Conservation (phyloP, 2,329 filamentous ascomycete genomes). For the Chaetomium strumarium region DNA sequence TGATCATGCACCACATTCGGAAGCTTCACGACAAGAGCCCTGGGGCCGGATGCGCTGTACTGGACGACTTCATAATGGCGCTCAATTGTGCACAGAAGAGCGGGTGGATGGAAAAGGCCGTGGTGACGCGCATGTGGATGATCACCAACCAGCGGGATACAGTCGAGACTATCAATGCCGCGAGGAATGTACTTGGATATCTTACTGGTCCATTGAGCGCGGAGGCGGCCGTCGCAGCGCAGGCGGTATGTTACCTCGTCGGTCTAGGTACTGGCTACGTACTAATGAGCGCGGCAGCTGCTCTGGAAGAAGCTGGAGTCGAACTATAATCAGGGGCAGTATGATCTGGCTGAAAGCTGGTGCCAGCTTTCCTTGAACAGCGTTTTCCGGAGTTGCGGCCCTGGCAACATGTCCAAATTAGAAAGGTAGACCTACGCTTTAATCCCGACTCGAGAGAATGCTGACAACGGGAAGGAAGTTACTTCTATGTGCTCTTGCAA, state of each 20-base stretch:
- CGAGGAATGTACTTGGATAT: slow-evolving; percentile 36
- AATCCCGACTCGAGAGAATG: not conserved
- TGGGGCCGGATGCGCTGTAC: slow-evolving; percentile 40
- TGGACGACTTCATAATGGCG: slow-evolving; percentile 59
- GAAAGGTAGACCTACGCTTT: slow-evolving; percentile 44
- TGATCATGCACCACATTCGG: slow-evolving; percentile 62
- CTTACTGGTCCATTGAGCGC: slow-evolving; percentile 46
- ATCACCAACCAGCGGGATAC: slow-evolving; percentile 42
- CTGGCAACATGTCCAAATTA: slow-evolving; percentile 62
- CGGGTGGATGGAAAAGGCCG: slow-evolving; percentile 61
- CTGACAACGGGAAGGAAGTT: slow-evolving; percentile 53
- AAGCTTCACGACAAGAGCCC: slow-evolving; percentile 54
- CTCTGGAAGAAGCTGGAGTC: slow-evolving; percentile 75
- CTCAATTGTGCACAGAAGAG: slow-evolving; percentile 39
- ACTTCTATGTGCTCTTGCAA: slow-evolving; percentile 61
- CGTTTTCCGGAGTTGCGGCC: slow-evolving; percentile 60
- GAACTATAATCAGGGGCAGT: slow-evolving; percentile 46
- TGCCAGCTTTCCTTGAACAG: slow-evolving; percentile 62
- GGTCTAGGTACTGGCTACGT: not conserved
- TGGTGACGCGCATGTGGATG: slow-evolving; percentile 65
- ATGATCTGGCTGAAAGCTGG: slow-evolving; percentile 59
- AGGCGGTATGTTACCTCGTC: slow-evolving; percentile 48
- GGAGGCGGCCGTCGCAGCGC: slow-evolving; percentile 59
- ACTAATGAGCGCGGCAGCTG: slow-evolving; percentile 46
- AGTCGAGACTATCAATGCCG: slow-evolving; percentile 25